phyloP scores from a whole-genome alignment of 345 rosid species.

The Hibiscus syriacus region DNA sequence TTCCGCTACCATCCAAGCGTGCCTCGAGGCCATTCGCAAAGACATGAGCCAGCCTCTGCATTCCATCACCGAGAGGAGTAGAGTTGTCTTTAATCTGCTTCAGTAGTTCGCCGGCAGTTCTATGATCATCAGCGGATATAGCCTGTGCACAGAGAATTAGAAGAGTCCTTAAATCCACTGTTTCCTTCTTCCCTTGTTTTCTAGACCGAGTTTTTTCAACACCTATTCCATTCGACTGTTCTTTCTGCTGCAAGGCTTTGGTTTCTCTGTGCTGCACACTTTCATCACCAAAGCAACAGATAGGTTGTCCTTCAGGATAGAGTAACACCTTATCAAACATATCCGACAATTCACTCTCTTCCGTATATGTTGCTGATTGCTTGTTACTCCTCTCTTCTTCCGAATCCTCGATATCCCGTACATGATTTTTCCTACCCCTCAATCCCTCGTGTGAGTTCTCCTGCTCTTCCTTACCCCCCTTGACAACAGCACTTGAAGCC shows the following conservation, averaged over 20 bases:
- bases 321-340: constrained; percentile 68
- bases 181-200: constrained; percentile 36
- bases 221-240: constrained; percentile 21
- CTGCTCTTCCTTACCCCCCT: constrained; percentile 22
- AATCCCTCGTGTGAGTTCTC: constrained; percentile 17
- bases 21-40: no score
- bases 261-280: constrained; percentile 10
- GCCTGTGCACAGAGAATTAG: constrained; percentile 77
- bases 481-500: constrained; percentile 7
- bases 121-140: constrained; percentile 42
- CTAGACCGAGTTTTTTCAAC: constrained; percentile 32
- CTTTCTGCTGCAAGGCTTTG: constrained; percentile 18
- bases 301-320: constrained; percentile 14
- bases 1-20: no score
- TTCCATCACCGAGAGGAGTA: no score
- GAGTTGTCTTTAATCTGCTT: no score
- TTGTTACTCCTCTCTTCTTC: constrained; percentile 69
- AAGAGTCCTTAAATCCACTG: constrained; percentile 65
- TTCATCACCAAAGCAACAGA: background rate
- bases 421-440: constrained; percentile 46
- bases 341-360: constrained; percentile 51
- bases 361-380: constrained; percentile 41
- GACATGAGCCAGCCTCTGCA: no score
- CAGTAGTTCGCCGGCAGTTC: no score
- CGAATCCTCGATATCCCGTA: constrained; percentile 33